Evolutionary conservation across 345 rosid genomes (phyloP), one percentile per base, ranked within the genome.

Genomic region (Streptanthus diversifolius): DNA sequence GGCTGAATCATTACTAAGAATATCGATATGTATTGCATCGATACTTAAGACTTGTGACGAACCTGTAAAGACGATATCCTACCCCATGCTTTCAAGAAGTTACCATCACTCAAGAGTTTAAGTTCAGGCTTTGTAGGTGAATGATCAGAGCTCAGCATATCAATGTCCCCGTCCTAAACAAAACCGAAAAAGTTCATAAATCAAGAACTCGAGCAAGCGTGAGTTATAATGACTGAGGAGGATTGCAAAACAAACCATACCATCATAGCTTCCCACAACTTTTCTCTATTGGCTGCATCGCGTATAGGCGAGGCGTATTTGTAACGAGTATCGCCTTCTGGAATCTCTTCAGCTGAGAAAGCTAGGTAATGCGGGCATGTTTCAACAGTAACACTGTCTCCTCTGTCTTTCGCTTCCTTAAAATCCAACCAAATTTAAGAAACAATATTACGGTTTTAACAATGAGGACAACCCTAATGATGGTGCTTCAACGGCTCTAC

Each of bases 41-140:
- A 56, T 56, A 58, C 33, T 51, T 19, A 27, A 40, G 48, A 93
- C 88, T 92, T 87, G 91, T 79, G 84, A 81, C 66, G 2, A 62
- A 93, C 97, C 98, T 93, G 97, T 84, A 95, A 79, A 70, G 96
- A 90, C 15, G 99, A 95, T 72, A 95, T 87, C 47, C 99, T 97
- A 57, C 99, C 99, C 99, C 99, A 95, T 71, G 97, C 99, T 75
- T 71, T 86, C 84, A 95, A 80, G 75, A 95, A 91, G 78, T 91
- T 73, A 43, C 96, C 99, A 78, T 91, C 93, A 63, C 64, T 52
- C 9, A 85, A 70, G 68, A 82, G 90, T 82, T 91, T 93, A 63
- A 91, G 90, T 65, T 88, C 89, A 63, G 99, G 95, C 44, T 66
- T 59, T 18, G 99, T 83, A 63, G 97, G 97, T 7, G 99, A 95